Base-by-base conservation (phyloP, 2,329 filamentous ascomycete genomes). In the Aspergillus arachidicola region DNA sequence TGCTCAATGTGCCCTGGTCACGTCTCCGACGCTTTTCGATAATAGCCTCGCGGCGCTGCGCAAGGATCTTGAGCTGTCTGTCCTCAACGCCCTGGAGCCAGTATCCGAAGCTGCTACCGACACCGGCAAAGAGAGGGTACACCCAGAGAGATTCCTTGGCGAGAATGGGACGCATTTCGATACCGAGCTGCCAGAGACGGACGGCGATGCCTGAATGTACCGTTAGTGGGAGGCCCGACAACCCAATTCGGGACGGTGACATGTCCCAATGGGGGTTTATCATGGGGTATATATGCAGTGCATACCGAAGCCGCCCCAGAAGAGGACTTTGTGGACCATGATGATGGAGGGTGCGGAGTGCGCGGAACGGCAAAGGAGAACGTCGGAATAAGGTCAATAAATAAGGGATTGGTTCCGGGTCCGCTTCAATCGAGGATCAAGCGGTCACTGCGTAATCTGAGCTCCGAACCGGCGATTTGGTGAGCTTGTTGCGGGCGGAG, bases 121-220 rank as follows among this genome's bases (percentile, higher is more conserved):
- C 87, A 71, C 87, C 87, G 63, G 89, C 94, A 81, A 95, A 99
- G 72, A 94, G 82, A 60, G 95, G 95, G 83, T 97, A 99, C 58
- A 89, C 93, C 91, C 93, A 96, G 74, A 97, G 87, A 60, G 91
- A 91, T 77, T 90, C 85, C 75, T 86, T 88, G 82, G 91, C 89
- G 86, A 98, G 92, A 80, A 97, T 90, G 58, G 94, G 95, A 67
- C 94, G 93, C 93, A 96, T 97, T 84, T 99, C 93, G 79, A 99
- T 95, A 76, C 94, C 95, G 78, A 99, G 90, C 82, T 98, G 95
- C 92, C 94, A 97, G 81, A 95, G 87, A 73, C 94, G 92, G 76
- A 94, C 91, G 76, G 91, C 93, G 74, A 97, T 82, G 85, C 95
- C 95, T 99, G 53, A 28, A 28, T 46, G 11, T 19, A 28, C 19